phyloP scores from a whole-genome alignment of 371 early-diverging fungal genomes.

The Synchytrium microbalum region DNA sequence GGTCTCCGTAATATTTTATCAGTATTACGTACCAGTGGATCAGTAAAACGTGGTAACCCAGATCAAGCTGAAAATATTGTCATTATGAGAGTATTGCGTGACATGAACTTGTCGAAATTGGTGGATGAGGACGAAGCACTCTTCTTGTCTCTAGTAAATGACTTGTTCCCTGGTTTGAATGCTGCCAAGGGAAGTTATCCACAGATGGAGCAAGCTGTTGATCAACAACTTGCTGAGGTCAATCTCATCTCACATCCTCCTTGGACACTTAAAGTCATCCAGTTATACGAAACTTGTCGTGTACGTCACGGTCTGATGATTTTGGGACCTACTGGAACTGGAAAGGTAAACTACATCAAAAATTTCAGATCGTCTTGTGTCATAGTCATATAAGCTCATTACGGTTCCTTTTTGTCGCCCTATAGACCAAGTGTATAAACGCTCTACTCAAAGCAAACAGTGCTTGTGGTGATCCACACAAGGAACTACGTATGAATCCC shows the following conservation, averaged over 20 bases:
- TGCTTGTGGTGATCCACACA: slow-evolving; percentile 53
- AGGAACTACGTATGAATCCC: slow-evolving; percentile 58
- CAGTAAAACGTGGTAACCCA: slow-evolving; percentile 53
- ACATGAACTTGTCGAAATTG: slow-evolving; percentile 57
- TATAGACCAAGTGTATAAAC: slow-evolving; percentile 45
- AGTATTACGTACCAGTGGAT: slow-evolving; percentile 51
- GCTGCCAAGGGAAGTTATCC: slow-evolving; percentile 51
- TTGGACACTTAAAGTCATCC: slow-evolving; percentile 55
- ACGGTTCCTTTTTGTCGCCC: neutral
- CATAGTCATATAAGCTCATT: neutral
- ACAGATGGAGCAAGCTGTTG: slow-evolving; percentile 45
- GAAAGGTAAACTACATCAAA: no score
- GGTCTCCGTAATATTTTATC: slow-evolving; percentile 57
- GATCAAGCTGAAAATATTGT: slow-evolving; percentile 50
- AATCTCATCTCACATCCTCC: slow-evolving; percentile 49
- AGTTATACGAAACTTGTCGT: slow-evolving; percentile 50
- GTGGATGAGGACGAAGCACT: slow-evolving; percentile 57
- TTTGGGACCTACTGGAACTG: slow-evolving; percentile 52
- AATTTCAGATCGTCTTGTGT: slow-evolving; percentile 1
- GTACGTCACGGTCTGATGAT: slow-evolving; percentile 60
- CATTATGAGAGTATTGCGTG: slow-evolving; percentile 55
- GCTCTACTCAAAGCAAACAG: slow-evolving; percentile 49
- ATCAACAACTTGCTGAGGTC: slow-evolving; percentile 46
- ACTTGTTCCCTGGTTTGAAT: slow-evolving; percentile 51
- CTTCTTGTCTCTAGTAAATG: slow-evolving; percentile 50